Conservation (phyloP, 768 basidiomycete species). For the Vararia minispora region DNA sequence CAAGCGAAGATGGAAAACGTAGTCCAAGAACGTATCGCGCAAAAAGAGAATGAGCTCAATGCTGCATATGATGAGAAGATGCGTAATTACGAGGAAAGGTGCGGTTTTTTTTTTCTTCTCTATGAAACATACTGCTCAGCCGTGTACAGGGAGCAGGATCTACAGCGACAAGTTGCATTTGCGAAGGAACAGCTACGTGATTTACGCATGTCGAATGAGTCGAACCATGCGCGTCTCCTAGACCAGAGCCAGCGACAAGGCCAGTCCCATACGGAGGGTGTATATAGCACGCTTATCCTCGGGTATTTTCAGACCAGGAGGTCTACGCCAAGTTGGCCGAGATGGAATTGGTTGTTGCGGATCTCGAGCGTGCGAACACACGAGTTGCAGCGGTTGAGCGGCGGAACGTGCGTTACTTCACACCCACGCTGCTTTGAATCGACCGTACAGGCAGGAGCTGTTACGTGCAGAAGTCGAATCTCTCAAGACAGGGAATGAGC, state of each 20-base stretch:
- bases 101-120: constrained; percentile 14
- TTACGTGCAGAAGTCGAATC: constrained; percentile 91
- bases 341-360: constrained; percentile 89
- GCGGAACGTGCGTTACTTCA: constrained; percentile 66
- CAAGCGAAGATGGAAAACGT: constrained; percentile 78
- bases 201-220: constrained; percentile 83
- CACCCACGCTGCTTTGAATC: background rate
- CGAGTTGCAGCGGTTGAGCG: constrained; percentile 88
- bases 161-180: constrained; percentile 85
- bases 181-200: constrained; percentile 85
- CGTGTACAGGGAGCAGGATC: constrained; percentile 72
- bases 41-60: constrained; percentile 94
- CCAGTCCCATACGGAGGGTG: constrained; percentile 18
- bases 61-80: constrained; percentile 95
- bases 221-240: constrained; percentile 83
- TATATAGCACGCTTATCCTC: background rate
- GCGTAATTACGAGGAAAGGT: constrained; percentile 95
- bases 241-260: constrained; percentile 90
- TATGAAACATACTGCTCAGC: background rate
- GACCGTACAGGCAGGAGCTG: constrained; percentile 53
- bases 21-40: constrained; percentile 78
- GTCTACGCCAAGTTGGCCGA: constrained; percentile 84
- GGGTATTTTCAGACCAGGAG: constrained; percentile 70
- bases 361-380: constrained; percentile 90
- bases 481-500: constrained; percentile 68